phyloP scores from a whole-genome alignment of 192 early-diverging fungal species.

The Coemansia pectinata region DNA sequence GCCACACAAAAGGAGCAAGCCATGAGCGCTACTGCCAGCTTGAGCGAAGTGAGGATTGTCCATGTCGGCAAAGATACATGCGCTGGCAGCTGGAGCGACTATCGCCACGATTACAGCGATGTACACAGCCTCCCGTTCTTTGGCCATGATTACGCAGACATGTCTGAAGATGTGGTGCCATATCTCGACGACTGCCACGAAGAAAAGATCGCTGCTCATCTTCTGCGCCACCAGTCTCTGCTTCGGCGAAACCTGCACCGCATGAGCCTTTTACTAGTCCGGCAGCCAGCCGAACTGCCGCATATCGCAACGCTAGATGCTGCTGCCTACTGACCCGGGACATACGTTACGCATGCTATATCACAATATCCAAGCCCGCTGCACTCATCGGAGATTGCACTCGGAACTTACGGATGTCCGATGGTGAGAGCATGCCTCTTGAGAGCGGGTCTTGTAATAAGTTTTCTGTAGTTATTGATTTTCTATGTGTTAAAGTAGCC shows the following conservation, averaged over 20 bases:
- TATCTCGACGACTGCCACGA: slow-evolving; percentile 47
- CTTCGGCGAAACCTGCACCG: slow-evolving; percentile 15
- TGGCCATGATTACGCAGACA: slow-evolving; percentile 1
- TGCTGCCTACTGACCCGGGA: not conserved
- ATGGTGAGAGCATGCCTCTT: not conserved
- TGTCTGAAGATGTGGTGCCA: slow-evolving; percentile 27
- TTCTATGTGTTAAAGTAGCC: not conserved
- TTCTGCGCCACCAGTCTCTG: slow-evolving; percentile 30
- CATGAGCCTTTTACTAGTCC: slow-evolving; percentile 12
- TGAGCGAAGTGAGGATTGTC: slow-evolving; percentile 17
- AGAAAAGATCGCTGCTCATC: slow-evolving; percentile 28
- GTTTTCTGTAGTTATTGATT: not conserved
- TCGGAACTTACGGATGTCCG: not conserved
- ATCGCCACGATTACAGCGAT: not conserved
- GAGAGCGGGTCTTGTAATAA: not conserved
- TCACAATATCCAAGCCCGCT: not conserved
- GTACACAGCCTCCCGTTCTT: not conserved
- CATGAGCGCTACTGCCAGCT: not conserved
- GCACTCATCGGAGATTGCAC: not conserved
- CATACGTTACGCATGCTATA: not conserved
- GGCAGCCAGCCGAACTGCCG: slow-evolving; percentile 8
- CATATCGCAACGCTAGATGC: not conserved
- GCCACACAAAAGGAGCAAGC: not conserved
- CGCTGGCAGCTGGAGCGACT: slow-evolving; percentile 6
- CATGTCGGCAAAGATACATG: slow-evolving; percentile 23